Conservation (phyloP, 805 yeast genomes). For the Kurtzmaniella fragi region DNA sequence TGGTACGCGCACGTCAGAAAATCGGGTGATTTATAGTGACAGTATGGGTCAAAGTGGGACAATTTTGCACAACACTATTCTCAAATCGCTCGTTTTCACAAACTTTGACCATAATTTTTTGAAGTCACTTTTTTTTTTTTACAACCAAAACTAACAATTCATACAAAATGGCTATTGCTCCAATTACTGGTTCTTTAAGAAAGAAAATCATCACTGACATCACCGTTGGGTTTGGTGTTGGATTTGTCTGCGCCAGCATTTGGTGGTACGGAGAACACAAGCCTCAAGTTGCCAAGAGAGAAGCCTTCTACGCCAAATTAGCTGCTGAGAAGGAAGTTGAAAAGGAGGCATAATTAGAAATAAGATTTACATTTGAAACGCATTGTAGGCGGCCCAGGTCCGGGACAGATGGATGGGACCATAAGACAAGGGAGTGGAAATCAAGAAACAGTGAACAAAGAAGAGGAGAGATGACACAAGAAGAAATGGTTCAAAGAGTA, state of each 20-base stretch:
- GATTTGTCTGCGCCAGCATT: conserved; percentile 54
- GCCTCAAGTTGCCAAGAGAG: conserved; percentile 68
- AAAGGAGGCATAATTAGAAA: conserved; percentile 29
- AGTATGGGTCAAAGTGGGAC: neutral
- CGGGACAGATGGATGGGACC: no score
- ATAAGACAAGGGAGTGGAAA: no score
- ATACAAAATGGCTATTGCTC: conserved; percentile 66
- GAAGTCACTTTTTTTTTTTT: neutral
- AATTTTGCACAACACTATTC: neutral
- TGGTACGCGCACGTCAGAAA: conserved; percentile 1
- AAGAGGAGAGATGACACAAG: no score
- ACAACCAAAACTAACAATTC: neutral
- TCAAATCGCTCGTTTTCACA: neutral
- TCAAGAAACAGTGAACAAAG: no score
- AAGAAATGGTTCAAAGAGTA: no score
- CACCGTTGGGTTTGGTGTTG: conserved; percentile 58
- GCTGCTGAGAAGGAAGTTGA: conserved; percentile 69
- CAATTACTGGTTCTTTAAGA: conserved; percentile 79
- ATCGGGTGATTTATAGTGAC: conserved; percentile 1
- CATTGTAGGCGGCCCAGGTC: no score
- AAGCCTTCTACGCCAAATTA: conserved; percentile 73
- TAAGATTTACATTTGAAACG: neutral
- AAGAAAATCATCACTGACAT: conserved; percentile 79
- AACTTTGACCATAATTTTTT: neutral
- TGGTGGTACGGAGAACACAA: conserved; percentile 90